phyloP scores from a whole-genome alignment of 306 rosid genomes.

The Glycine soja region DNA sequence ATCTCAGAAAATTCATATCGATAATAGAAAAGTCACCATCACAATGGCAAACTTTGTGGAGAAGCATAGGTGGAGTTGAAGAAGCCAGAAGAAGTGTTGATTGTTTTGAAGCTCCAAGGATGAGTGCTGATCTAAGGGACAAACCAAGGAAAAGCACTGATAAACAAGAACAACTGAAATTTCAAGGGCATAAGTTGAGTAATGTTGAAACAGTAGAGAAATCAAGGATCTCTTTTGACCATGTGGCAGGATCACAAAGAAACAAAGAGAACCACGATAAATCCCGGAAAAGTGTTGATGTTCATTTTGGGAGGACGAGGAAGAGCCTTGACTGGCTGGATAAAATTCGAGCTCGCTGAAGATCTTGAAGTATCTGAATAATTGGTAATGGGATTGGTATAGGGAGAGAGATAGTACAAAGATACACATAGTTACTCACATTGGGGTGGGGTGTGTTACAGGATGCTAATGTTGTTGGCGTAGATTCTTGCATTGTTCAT shows the following conservation, averaged over 20 bases:
- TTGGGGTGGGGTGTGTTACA: constrained; percentile 33
- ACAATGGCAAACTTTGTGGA: constrained; percentile 63
- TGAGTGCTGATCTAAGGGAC: constrained; percentile 78
- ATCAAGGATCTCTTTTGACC: constrained; percentile 63
- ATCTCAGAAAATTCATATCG: constrained; percentile 72
- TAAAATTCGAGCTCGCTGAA: constrained; percentile 68
- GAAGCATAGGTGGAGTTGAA: constrained; percentile 65
- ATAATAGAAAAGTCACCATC: constrained; percentile 66
- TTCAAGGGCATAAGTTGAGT: constrained; percentile 60
- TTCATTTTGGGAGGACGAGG: constrained; percentile 74
- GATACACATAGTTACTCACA: constrained; percentile 49
- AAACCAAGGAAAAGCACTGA: constrained; percentile 76
- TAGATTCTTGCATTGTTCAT: constrained; percentile 43
- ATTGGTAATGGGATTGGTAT: constrained; percentile 45
- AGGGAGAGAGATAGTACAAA: constrained; percentile 46
- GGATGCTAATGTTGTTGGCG: constrained; percentile 51
- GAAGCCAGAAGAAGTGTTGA: constrained; percentile 64
- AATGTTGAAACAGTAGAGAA: constrained; percentile 64
- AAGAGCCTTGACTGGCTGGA: constrained; percentile 91
- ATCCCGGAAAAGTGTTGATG: constrained; percentile 75
- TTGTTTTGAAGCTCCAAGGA: constrained; percentile 68
- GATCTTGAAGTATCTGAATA: constrained; percentile 37
- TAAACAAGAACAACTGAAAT: constrained; percentile 62
- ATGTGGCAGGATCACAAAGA: constrained; percentile 70
- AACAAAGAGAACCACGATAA: constrained; percentile 74